These are phyloP conservation scores for Emergomyces orientalis DNA, from an alignment of 2,329 filamentous ascomycete species.

Conservation along the genomic window DNA sequence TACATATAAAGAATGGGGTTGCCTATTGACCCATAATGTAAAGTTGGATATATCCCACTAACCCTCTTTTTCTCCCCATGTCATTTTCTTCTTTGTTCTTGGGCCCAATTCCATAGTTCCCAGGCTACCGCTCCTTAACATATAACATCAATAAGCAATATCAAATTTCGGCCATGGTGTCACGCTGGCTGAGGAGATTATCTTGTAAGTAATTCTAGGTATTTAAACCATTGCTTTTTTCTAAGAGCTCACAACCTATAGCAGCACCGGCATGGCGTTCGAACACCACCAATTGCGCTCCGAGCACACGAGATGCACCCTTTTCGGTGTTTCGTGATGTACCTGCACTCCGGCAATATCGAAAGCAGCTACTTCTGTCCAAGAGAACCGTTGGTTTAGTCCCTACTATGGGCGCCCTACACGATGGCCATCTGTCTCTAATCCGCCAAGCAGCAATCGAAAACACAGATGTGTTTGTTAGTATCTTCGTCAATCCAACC, in stretches of 20 bases:
- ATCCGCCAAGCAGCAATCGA: slow-evolving; percentile 75
- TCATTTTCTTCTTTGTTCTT: neutral
- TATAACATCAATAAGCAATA: neutral
- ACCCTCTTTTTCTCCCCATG: neutral
- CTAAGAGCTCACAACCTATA: slow-evolving; percentile 13
- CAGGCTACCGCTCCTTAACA: slow-evolving; percentile 1
- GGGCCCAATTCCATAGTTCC: neutral
- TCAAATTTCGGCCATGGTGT: neutral
- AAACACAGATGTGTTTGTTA: slow-evolving; percentile 79
- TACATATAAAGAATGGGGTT: neutral
- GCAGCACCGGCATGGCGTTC: slow-evolving; percentile 10
- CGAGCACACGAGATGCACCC: slow-evolving; percentile 19
- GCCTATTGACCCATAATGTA: neutral
- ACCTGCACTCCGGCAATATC: slow-evolving; percentile 58
- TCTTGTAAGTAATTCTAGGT: slow-evolving; percentile 15
- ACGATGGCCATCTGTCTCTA: slow-evolving; percentile 78
- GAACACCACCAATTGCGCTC: slow-evolving; percentile 6
- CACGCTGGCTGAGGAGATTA: slow-evolving; percentile 15
- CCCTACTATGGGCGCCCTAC: slow-evolving; percentile 96
- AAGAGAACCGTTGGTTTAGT: slow-evolving; percentile 74
- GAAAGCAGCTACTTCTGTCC: slow-evolving; percentile 54
- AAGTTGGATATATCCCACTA: neutral
- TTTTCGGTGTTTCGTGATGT: slow-evolving; percentile 63
- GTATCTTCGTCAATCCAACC: slow-evolving; percentile 91
- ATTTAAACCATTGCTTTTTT: neutral